Base-by-base conservation (phyloP, 331 rosid genomes). In the Saraca asoca region DNA sequence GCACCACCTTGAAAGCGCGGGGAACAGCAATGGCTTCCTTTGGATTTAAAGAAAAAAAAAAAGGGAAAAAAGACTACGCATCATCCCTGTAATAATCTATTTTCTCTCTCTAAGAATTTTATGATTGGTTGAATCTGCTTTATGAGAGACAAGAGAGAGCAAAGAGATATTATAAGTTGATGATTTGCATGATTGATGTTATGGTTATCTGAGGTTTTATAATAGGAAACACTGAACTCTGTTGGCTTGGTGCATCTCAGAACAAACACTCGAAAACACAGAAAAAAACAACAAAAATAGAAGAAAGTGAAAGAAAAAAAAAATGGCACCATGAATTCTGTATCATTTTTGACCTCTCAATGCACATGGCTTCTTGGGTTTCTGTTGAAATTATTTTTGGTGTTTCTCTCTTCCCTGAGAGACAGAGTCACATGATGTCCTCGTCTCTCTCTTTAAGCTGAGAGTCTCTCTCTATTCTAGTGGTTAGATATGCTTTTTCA, bases 281-380 rank as follows among this genome's bases (percentile, higher is more conserved):
- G 43, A 69, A 12, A 58, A 2, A 61, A 8, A 55, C 31, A 50
- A 57, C 66, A 56, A 5, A 15, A 35, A 63, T 34, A 53, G 11
- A 1, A 65, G 20, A 20, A 69, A 57, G 55, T 66, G 70, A 2
- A 52, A 57, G 65, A 69, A 45, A 69, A 69, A 45, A 69, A 34
- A 71, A 44, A 69, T 33, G 65, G 31, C 31, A 37, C 73, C 49
- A 66, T 55, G 75, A 83, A 73, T 87, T 84, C 82, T 84, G 79
- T 84, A 72, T 70, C 70, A 79, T 82, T 75, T 84, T 84, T 78
- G 66, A 82, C 90, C 94, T 90, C 90, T 78, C 41, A 75, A 82
- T 82, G 86, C 97, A 86, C 97, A 88, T 90, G 97, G 86, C 82
- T 84, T 82, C 95, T 80, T 84, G 90, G 83, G 80, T 78, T 77